Percentiles rank a stretch among this genome's conserved stretches.
phyloP scores from a whole-genome alignment of 176 grass and related monocot species.

The Typha latifolia region DNA sequence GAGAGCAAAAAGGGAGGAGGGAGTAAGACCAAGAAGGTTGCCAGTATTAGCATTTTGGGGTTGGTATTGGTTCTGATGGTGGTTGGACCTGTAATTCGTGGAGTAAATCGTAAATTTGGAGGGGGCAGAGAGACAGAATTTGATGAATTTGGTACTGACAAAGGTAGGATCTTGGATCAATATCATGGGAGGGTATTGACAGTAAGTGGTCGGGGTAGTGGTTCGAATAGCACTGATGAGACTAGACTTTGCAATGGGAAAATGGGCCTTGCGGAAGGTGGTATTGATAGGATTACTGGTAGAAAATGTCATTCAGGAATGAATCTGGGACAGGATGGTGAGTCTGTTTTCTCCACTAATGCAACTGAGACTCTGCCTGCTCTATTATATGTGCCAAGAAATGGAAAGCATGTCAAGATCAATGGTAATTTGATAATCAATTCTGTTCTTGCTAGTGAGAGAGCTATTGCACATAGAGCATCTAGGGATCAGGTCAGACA shows the following conservation, averaged over 20 bases:
- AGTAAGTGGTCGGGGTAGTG: constrained; percentile 36
- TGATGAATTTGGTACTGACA: background rate
- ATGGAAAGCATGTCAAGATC: constrained; percentile 99
- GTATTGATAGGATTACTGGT: constrained; percentile 7
- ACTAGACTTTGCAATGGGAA: constrained; percentile 17
- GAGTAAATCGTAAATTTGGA: constrained; percentile 46
- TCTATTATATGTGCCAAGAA: constrained; percentile 91
- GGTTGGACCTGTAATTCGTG: constrained; percentile 46
- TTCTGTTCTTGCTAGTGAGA: constrained; percentile 88
- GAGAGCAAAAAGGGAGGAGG: constrained; percentile 44
- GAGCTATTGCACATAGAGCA: constrained; percentile 50
- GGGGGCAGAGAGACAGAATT: constrained; percentile 6
- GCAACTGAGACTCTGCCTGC: constrained; percentile 77
- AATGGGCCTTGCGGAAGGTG: background rate
- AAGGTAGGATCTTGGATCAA: constrained; percentile 31
- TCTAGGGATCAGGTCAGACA: constrained; percentile 24
- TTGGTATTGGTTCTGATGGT: constrained; percentile 50
- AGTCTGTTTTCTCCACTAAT: constrained; percentile 25
- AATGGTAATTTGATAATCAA: constrained; percentile 97
- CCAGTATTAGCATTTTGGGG: constrained; percentile 77
- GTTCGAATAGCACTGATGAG: constrained; percentile 28
- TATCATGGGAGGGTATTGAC: constrained; percentile 44
- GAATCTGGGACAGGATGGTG: constrained; percentile 9
- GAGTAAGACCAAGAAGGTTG: constrained; percentile 70
- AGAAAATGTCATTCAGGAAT: constrained; percentile 2